Base-by-base conservation (phyloP, 106 monocot species). In the Chionographis japonica region DNA sequence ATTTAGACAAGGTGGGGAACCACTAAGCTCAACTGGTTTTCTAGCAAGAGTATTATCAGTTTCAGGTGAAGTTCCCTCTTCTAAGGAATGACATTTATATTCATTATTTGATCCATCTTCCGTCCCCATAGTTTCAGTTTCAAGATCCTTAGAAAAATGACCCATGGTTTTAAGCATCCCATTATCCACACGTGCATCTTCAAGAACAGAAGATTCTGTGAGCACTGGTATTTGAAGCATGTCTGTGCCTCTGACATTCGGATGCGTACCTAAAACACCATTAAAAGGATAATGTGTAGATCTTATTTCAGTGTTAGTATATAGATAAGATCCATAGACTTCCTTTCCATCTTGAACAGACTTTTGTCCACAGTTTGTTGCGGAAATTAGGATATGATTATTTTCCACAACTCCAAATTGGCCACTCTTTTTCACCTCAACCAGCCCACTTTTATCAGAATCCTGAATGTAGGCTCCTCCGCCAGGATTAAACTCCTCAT, bases 401-500 rank as follows among this genome's bases (percentile, higher is more conserved):
- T 37, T 35, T 50, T 49, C 50, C 36, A 4, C 17, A 54, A 15
- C 66, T 36, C 20, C 58, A 52, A 19, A 6, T n/a, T 38, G 40
- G 10, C 13, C 50, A 50, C 12, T 69, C 17, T 58, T 42, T 42
- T 53, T 15, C 58, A 36, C 15, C 37, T 37, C 51, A 42, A 37
- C 10, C 4, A 50, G 35, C 18, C 27, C 41, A 18, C 38, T 40
- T 74, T 58, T 52, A 37, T 7, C 2, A 46, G 57, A 20, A 37
- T 43, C 62, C 18, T 54, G 68, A 39, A 18, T 46, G 49, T 37
- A 53, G 37, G 13, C 57, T 51, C 54, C 67, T 41, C 20, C 62
- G 55, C 54, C 27, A 42, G 54, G 68, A 68, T 67, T 50, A 67
- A 73, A 49, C 16, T 41, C 50, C 37, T 58, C 58, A 65, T 55